Evolutionary conservation across 2,329 filamentous ascomycete species (phyloP).

Genomic region (Botrytis fabae): DNA sequence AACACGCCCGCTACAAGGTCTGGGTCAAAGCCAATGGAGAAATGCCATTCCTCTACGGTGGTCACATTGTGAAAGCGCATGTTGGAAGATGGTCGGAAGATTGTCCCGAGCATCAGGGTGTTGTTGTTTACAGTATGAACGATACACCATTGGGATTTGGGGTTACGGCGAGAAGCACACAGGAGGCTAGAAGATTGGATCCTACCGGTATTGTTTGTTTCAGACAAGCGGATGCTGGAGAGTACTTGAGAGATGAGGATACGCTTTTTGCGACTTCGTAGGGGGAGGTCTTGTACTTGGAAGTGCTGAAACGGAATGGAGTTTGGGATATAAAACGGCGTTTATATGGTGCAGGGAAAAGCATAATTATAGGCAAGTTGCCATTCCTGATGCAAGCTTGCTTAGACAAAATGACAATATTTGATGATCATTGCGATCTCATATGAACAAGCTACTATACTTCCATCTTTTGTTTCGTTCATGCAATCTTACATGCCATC

Average conservation of each 20-base stretch:
- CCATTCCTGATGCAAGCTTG: background rate
- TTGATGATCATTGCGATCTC: background rate
- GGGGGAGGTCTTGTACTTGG: constrained; percentile 1
- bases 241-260: constrained; percentile 85
- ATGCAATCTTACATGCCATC: background rate
- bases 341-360: constrained; percentile 13
- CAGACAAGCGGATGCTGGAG: constrained; percentile 89
- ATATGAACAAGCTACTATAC: background rate
- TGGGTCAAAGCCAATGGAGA: constrained; percentile 96
- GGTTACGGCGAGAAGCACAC: constrained; percentile 82
- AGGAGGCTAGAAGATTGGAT: constrained; percentile 79
- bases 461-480: background rate
- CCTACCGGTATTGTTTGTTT: constrained; percentile 89
- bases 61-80: constrained; percentile 81
- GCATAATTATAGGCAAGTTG: constrained; percentile 12
- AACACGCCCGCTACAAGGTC: constrained; percentile 92
- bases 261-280: constrained; percentile 56
- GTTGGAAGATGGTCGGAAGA: constrained; percentile 82
- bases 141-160: constrained; percentile 94
- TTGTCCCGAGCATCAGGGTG: constrained; percentile 88
- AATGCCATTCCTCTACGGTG: constrained; percentile 96
- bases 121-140: constrained; percentile 88
- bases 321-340: constrained; percentile 20
- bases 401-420: background rate
- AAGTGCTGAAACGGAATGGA: constrained; percentile 8